phyloP scores from a whole-genome alignment of 1,284 basidiomycete genomes.

The Heterobasidion occidentale region DNA sequence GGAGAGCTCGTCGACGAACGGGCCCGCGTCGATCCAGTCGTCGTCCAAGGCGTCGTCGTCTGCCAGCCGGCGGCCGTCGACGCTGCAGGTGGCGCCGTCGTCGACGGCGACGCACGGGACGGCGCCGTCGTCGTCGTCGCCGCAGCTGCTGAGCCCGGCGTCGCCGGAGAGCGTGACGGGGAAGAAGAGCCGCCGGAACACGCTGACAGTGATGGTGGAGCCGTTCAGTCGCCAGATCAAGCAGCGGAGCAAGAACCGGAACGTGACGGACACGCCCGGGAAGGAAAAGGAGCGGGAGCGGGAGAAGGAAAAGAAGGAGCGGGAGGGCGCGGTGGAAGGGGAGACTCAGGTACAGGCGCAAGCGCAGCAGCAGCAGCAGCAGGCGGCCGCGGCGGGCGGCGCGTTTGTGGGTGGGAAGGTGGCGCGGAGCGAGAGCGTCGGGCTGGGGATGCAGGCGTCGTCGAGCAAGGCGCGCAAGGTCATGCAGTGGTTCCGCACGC shows the following conservation, averaged over 20 bases:
- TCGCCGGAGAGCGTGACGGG: conserved; percentile 36
- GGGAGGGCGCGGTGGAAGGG: neutral
- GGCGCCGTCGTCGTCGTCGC: neutral
- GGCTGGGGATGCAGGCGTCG: conserved; percentile 47
- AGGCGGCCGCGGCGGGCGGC: conserved; percentile 12
- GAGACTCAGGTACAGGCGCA: too few species aligned
- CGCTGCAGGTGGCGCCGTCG: conserved; percentile 23
- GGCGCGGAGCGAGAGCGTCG: conserved; percentile 11
- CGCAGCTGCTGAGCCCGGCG: conserved; percentile 4
- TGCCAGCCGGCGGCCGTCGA: conserved; percentile 23
- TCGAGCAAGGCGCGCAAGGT: conserved; percentile 70
- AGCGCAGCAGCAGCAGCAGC: too few species aligned
- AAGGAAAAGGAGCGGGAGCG: conserved; percentile 27
- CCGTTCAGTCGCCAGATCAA: conserved; percentile 58
- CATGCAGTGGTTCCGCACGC: conserved; percentile 77
- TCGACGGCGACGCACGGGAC: conserved; percentile 11
- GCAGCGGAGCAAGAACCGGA: conserved; percentile 26
- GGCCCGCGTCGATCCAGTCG: neutral
- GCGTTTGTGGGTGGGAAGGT: conserved; percentile 17
- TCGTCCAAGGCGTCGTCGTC: conserved; percentile 14
- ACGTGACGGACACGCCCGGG: conserved; percentile 20
- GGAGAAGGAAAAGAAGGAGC: conserved; percentile 10
- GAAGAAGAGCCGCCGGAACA: conserved; percentile 69
- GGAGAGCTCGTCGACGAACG: conserved; percentile 24
- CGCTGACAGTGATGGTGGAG: conserved; percentile 78